Evolutionary conservation across 179 eudicot species (phyloP), one percentile per base, ranked within the genome.

Genomic region (Beta macrorhiza): DNA sequence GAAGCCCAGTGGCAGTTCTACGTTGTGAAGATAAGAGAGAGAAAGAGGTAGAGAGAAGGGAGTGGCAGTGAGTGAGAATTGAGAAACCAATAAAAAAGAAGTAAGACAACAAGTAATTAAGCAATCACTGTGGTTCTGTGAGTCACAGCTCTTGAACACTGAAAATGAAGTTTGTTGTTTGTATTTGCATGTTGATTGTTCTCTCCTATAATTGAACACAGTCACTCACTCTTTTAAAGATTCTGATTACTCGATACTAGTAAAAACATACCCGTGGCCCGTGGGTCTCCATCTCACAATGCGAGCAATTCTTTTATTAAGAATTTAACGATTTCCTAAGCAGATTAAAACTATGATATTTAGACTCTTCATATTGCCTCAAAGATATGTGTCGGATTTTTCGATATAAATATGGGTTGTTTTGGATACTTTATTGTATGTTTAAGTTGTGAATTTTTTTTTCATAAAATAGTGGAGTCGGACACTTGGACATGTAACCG

Each of bases 131-230:
- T 63, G 67, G 19, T 17, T n/a, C 70, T 59, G 71, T 65, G 81
- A 65, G 22, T 61, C 78, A 78, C 84, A 75, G 82, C 55, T 74
- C 58, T 74, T 78, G 62, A 59, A 75, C 87, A 81, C 59, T 81
- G 87, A 84, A 82, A 81, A 78, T 61, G 80, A 74, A 56, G 78
- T 74, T 84, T 84, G 84, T 81, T 81, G 84, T 81, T 81, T 82
- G 72, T 78, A 80, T 86, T 49, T 81, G 89, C 79, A 72, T 58
- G 61, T 81, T 78, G 84, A 78, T 74, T 78, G 72, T 62, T 55
- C 45, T 75, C 73, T 78, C 77, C 51, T 69, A 78, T 78, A 78
- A 78, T 82, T 78, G 82, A 68, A 78, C 72, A 74, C 29, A 78
- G 67, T 57, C 53, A 42, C 52, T 44, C 42, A n/a, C 56, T 64